phyloP scores from a whole-genome alignment of 345 rosid species.

The Dovyalis caffra region DNA sequence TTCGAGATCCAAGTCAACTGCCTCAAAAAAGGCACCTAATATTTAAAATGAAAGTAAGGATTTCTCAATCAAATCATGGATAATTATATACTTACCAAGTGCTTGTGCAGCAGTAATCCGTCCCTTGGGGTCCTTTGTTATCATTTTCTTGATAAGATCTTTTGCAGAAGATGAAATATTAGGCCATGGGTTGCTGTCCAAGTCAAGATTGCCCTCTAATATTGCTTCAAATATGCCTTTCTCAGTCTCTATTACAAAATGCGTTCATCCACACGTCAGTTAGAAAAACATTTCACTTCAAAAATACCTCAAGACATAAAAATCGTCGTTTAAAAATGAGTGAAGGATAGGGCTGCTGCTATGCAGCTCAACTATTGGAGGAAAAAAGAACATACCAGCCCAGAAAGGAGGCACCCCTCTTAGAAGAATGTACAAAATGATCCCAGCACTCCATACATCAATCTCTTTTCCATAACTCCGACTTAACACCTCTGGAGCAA shows the following conservation, averaged over 20 bases:
- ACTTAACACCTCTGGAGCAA: slow-evolving; percentile 35
- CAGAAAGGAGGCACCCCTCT: slow-evolving; percentile 33
- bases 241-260: slow-evolving; percentile 22
- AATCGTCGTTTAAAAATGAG: not conserved
- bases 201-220: slow-evolving; percentile 18
- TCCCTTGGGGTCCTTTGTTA: slow-evolving; percentile 21
- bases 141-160: slow-evolving; percentile 30
- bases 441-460: slow-evolving; percentile 38
- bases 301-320: not conserved
- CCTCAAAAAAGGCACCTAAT: not conserved
- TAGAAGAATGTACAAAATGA: slow-evolving; percentile 31
- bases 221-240: slow-evolving; percentile 28
- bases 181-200: slow-evolving; percentile 28
- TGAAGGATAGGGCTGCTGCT: too few relatives aligned
- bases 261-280: not conserved
- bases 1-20: not conserved
- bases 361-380: too few relatives aligned
- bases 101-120: slow-evolving; percentile 33
- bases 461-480: slow-evolving; percentile 31
- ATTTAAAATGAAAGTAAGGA: not conserved
- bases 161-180: slow-evolving; percentile 29
- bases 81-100: slow-evolving; percentile 12
- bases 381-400: slow-evolving; percentile 13
- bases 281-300: not conserved
- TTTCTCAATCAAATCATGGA: not conserved